These are phyloP conservation scores for Suillus cothurnatus DNA, from an alignment of 768 basidiomycete species.

Conservation along the genomic window DNA sequence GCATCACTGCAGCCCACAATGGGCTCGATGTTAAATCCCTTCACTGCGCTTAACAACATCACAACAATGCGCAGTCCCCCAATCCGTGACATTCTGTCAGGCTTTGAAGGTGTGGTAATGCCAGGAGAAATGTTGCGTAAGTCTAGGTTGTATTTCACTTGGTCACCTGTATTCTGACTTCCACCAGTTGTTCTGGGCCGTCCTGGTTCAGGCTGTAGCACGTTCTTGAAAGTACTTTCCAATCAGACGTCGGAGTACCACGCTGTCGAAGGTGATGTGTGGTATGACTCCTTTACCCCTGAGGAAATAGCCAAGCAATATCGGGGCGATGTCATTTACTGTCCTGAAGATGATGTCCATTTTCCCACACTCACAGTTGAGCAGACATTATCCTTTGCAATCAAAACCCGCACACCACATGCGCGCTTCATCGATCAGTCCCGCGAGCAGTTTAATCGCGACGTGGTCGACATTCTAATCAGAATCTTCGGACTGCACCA, in stretches of 20 bases:
- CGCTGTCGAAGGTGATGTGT: conserved; percentile 67
- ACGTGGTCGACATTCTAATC: conserved; percentile 64
- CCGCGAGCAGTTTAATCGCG: conserved; percentile 54
- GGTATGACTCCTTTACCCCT: conserved; percentile 77
- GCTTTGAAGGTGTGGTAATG: conserved; percentile 56
- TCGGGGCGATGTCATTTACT: conserved; percentile 81
- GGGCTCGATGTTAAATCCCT: conserved; percentile 61
- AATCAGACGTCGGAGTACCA: conserved; percentile 75
- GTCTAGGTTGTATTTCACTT: conserved; percentile 29
- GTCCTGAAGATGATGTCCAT: conserved; percentile 84
- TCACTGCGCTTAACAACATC: conserved; percentile 44
- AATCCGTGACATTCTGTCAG: conserved; percentile 53
- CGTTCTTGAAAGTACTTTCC: conserved; percentile 79
- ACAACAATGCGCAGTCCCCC: conserved; percentile 58
- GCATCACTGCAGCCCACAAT: conserved; percentile 61
- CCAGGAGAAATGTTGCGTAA: conserved; percentile 72
- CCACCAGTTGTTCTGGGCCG: conserved; percentile 77
- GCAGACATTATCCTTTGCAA: conserved; percentile 78
- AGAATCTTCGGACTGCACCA: conserved; percentile 85
- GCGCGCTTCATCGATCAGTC: conserved; percentile 71
- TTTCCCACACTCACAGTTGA: conserved; percentile 83
- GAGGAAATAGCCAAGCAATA: conserved; percentile 62
- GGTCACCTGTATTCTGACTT: background rate
- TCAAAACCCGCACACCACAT: conserved; percentile 45
- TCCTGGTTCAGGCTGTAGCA: conserved; percentile 84